Conservation (phyloP, 257 asterid species). For the Fraxinus anomala region DNA sequence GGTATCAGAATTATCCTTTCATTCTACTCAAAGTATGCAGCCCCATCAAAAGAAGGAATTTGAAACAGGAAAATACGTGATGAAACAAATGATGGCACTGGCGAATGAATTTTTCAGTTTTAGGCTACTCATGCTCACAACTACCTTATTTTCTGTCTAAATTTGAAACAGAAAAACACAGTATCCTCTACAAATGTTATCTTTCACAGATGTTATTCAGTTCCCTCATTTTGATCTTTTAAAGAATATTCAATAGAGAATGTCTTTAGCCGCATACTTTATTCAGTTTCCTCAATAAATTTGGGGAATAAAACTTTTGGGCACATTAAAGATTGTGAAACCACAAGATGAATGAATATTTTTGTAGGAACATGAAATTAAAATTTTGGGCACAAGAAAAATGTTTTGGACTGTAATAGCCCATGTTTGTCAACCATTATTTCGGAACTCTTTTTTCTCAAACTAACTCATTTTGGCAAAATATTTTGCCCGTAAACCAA, state of each 20-base stretch:
- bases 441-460: no score
- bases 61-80: not conserved
- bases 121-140: not conserved
- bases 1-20: slow-evolving; percentile 4
- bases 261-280: not conserved
- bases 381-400: not conserved
- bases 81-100: not conserved
- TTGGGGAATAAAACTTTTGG: not conserved
- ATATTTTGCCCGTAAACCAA: no score
- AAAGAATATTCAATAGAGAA: not conserved
- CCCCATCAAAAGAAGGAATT: not conserved
- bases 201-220: not conserved
- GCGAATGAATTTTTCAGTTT: not conserved
- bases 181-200: not conserved
- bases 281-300: slow-evolving; percentile 1
- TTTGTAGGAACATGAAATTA: not conserved
- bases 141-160: not conserved
- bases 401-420: not conserved
- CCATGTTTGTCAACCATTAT: no score
- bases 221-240: not conserved
- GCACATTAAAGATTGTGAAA: not conserved
- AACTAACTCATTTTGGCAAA: no score
- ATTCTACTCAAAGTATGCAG: slow-evolving; percentile 7
- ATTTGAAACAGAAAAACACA: not conserved
- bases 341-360: no score